phyloP scores from a whole-genome alignment of 305 asterid genomes.

The Fraxinus platypoda region DNA sequence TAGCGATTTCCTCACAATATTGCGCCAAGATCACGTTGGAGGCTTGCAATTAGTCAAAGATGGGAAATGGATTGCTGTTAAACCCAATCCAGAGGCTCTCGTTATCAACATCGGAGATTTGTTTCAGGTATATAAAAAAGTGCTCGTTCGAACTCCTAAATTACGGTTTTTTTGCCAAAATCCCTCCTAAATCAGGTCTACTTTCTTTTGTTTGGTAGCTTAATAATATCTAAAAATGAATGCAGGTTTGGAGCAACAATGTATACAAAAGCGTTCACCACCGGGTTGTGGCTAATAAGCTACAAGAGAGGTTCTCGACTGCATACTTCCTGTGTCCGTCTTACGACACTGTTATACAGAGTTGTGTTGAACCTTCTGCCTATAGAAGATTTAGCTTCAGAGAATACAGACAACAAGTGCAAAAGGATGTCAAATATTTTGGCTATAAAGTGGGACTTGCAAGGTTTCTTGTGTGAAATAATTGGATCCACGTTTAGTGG shows the following conservation, averaged over 20 bases:
- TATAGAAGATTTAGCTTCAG: slow-evolving; percentile 52
- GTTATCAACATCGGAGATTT: slow-evolving; percentile 79
- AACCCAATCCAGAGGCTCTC: slow-evolving; percentile 66
- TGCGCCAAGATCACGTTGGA: slow-evolving; percentile 74
- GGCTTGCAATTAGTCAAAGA: slow-evolving; percentile 76
- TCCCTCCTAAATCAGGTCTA: too few relatives aligned
- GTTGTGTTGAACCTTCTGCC: slow-evolving; percentile 32
- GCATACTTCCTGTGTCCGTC: slow-evolving; percentile 71
- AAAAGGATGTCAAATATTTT: slow-evolving; percentile 42
- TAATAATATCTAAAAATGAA: not conserved
- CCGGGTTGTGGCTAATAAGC: slow-evolving; percentile 51
- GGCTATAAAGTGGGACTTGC: slow-evolving; percentile 60
- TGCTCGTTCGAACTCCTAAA: not conserved
- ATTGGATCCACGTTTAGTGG: not conserved
- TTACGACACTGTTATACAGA: slow-evolving; percentile 37
- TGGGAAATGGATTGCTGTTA: slow-evolving; percentile 72
- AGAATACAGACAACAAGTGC: slow-evolving; percentile 44
- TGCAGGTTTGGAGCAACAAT: slow-evolving; percentile 72
- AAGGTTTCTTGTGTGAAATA: slow-evolving; percentile 40
- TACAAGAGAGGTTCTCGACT: slow-evolving; percentile 53
- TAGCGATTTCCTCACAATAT: slow-evolving; percentile 69
- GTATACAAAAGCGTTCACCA: slow-evolving; percentile 62
- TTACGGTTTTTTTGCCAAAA: too few relatives aligned
- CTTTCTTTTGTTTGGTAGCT: too few relatives aligned
- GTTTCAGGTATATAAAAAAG: slow-evolving; percentile 47